Evolutionary conservation across 768 basidiomycete species (phyloP).

Genomic region (Cyathus striatus): DNA sequence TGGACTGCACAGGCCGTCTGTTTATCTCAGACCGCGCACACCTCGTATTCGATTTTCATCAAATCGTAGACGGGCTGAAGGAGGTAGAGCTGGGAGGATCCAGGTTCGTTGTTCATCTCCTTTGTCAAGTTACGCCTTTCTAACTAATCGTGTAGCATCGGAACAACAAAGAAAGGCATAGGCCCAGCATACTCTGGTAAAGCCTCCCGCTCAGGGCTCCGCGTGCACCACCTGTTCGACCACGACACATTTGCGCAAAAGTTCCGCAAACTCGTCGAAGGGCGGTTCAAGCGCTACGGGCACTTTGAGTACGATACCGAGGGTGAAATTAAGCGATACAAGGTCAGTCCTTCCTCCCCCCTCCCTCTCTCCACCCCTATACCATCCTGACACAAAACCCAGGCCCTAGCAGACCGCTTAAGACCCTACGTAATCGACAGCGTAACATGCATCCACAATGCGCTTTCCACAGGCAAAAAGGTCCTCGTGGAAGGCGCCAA

Average conservation of each 20-base stretch:
- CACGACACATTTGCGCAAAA: slow-evolving; percentile 79
- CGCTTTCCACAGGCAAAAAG: slow-evolving; percentile 68
- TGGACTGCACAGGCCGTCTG: slow-evolving; percentile 78
- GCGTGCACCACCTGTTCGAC: slow-evolving; percentile 96
- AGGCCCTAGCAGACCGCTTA: slow-evolving; percentile 82
- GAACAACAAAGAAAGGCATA: slow-evolving; percentile 97
- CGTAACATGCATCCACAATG: slow-evolving; percentile 77
- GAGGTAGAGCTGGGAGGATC: slow-evolving; percentile 94
- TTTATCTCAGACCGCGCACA: slow-evolving; percentile 96
- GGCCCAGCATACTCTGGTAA: slow-evolving; percentile 98
- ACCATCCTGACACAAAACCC: too few relatives aligned
- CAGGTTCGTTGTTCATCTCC: slow-evolving; percentile 37
- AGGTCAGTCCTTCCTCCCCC: slow-evolving; percentile 39
- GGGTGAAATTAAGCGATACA: slow-evolving; percentile 89
- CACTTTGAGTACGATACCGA: slow-evolving; percentile 98
- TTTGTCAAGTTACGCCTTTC: too few relatives aligned
- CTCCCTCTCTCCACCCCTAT: background rate
- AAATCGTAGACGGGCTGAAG: slow-evolving; percentile 98
- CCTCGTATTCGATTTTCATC: slow-evolving; percentile 98
- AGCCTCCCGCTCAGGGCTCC: slow-evolving; percentile 91
- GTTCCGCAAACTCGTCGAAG: slow-evolving; percentile 94
- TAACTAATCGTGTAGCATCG: slow-evolving; percentile 54
- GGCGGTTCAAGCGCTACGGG: slow-evolving; percentile 96
- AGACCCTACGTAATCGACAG: slow-evolving; percentile 89
- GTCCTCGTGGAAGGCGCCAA: slow-evolving; percentile 97